Conservation (phyloP, 176 grass and related monocot species). For the Aegilops tauschii region DNA sequence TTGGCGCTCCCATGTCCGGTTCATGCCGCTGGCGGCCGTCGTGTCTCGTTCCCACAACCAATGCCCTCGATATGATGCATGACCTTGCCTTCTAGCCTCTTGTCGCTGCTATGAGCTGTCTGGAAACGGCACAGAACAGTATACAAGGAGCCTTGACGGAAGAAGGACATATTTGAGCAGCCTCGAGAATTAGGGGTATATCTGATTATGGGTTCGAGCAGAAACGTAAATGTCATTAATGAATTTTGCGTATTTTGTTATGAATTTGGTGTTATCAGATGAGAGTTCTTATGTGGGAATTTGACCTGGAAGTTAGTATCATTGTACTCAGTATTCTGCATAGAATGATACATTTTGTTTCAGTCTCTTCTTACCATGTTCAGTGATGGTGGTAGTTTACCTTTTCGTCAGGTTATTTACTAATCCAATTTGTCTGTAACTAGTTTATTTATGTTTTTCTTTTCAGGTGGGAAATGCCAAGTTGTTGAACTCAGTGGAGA, state of each 20-base stretch:
- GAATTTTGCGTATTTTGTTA: not conserved
- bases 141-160: no score
- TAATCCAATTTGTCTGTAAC: constrained; percentile 6
- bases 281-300: constrained; percentile 14
- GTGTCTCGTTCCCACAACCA: no score
- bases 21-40: no score
- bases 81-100: no score
- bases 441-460: constrained; percentile 33
- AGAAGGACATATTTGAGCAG: no score
- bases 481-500: constrained; percentile 94
- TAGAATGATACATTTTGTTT: constrained; percentile 12
- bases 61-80: no score
- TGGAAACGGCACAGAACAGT: no score
- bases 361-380: not conserved
- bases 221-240: no score
- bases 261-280: not conserved
- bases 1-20: no score
- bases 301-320: constrained; percentile 1
- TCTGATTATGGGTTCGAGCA: no score
- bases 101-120: no score
- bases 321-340: not conserved
- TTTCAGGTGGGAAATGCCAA: constrained; percentile 92
- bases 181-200: no score
- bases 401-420: constrained; percentile 1
- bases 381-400: constrained; percentile 8